Evolutionary conservation across 495 filamentous ascomycete species (phyloP), one percentile per base, ranked within the genome.

Genomic region (Xylaria acuta): DNA sequence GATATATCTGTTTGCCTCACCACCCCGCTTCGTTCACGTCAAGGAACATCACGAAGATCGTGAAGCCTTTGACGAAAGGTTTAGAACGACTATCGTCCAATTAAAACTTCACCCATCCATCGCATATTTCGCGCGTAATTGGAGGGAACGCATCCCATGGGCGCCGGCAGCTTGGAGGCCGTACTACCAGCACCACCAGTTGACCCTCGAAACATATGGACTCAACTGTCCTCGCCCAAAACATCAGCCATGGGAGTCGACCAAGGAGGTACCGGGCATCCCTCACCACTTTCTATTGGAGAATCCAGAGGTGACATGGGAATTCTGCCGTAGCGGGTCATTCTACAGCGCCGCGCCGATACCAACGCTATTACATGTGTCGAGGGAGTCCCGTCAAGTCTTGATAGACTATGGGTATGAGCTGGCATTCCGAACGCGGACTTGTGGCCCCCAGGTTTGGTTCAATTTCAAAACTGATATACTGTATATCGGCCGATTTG

Each of bases 401-500:
- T 53, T 74, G 12, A 56, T 72, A 40, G 58, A 53, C n/a, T 22
- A 43, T 25, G 70, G 69, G 18, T 74, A 74, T 54, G 62, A 74
- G 56, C 64, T 72, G 16, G 73, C 73, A 14, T 72, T 74, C 25
- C 36, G 51, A 11, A 74, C 73, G 12, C 70, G 70, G 22, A 56
- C 51, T 41, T 62, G 47, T 32, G 69, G 47, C 8, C 72, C 72
- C n/a, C 60, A 14, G 5, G 67, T 47, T 22, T 74, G 72, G 72
- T 74, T 74, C 43, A 65, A 70, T 38, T 74, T 74, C 63, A 47
- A 51, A 45, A 49, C 30, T 4, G 72, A 74, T 41, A 43, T 74
- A 49, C 43, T 75, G 40, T 69, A 59, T 27, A 34, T 69, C 41
- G 40, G 51, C 32, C 16, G 30, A 2, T 43, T 20, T 25, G n/a